Base-by-base conservation (phyloP, 2,329 filamentous ascomycete species). In the Pochonia chlamydosporia region DNA sequence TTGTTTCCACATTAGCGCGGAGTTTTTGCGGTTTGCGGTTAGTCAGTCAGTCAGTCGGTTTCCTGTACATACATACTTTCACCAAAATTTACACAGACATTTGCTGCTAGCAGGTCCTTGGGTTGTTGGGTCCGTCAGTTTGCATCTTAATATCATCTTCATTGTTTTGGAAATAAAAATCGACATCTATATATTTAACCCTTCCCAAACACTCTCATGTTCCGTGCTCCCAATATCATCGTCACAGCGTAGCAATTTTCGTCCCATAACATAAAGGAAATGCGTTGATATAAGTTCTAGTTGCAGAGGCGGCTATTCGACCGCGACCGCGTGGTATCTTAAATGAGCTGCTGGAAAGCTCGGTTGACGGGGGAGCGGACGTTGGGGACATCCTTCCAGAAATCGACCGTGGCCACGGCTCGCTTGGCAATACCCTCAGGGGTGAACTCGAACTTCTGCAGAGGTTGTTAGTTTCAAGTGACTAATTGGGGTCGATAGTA, bases 391-490 rank as follows among this genome's bases (percentile, higher is more conserved):
- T 85, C 87, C 87, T 96, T 97, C 86, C 90, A 99, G 84, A 96
- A 99, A 68, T 97, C 84, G 63, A 97, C 76, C 55, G 93, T 99
- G 59, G 87, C 85, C 54, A 89, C 71, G 52, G 92, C 93, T 62
- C 93, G 90, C 87, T 97, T 96, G 74, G 88, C 78, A 68, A 99
- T 87, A 57, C 93, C 93, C 74, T 96, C 92, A 46, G 93, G 88
- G 43, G 92, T 99, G 79, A 99, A 97, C 73, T 97, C 93, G 75
- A 99, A 99, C 82, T 96, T 97, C 87, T 95, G 62, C 61, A 64
- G 44, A 48, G 43, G 31, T 59, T 61, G 65, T 75, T 65, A 76
- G 65, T 49, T 56, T 46, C n/a, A n/a, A n/a, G n/a, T n/a, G n/a
- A n/a, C n/a, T n/a, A n/a, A n/a, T 31, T 25, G 8, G 13, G 33